Percentiles rank a stretch among this genome's conserved stretches.
phyloP scores from a whole-genome alignment of 192 early-diverging fungal genomes.

The Irineochytrium annulatum region DNA sequence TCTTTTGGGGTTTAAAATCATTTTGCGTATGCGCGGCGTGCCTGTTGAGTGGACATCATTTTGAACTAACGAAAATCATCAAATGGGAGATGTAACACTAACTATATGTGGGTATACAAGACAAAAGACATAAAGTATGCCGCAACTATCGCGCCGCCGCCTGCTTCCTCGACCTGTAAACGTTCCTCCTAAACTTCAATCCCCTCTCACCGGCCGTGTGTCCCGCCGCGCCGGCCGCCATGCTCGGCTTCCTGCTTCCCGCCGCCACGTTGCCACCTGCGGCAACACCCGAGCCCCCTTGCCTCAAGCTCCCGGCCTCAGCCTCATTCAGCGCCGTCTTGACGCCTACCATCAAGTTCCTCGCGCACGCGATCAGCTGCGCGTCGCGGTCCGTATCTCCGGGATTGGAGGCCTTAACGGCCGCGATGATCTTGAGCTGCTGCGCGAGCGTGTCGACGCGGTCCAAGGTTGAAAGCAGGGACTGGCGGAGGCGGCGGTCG shows the following conservation, averaged over 20 bases:
- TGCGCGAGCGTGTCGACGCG: slow-evolving; percentile 44
- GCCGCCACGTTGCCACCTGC: neutral
- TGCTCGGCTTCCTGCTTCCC: neutral
- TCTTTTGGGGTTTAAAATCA: too few relatives aligned
- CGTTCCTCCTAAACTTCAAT: neutral
- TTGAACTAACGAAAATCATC: too few relatives aligned
- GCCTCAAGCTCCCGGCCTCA: slow-evolving; percentile 32
- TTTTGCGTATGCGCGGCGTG: too few relatives aligned
- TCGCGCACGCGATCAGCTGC: slow-evolving; percentile 42
- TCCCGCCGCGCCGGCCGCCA: neutral
- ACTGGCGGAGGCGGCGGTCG: slow-evolving; percentile 29
- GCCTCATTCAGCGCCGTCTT: slow-evolving; percentile 37
- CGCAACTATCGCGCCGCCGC: neutral
- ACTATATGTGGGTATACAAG: too few relatives aligned
- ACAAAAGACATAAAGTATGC: too few relatives aligned
- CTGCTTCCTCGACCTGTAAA: neutral
- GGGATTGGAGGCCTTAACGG: slow-evolving; percentile 45
- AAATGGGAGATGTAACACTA: too few relatives aligned
- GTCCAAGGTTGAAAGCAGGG: slow-evolving; percentile 20
- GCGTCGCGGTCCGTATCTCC: slow-evolving; percentile 38
- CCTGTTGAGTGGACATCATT: too few relatives aligned
- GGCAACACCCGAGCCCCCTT: neutral
- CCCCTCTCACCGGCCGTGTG: neutral
- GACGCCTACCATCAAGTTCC: slow-evolving; percentile 41
- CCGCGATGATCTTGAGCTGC: slow-evolving; percentile 52